Conservation (phyloP, 768 basidiomycete genomes). For the Lentinula detonsa region DNA sequence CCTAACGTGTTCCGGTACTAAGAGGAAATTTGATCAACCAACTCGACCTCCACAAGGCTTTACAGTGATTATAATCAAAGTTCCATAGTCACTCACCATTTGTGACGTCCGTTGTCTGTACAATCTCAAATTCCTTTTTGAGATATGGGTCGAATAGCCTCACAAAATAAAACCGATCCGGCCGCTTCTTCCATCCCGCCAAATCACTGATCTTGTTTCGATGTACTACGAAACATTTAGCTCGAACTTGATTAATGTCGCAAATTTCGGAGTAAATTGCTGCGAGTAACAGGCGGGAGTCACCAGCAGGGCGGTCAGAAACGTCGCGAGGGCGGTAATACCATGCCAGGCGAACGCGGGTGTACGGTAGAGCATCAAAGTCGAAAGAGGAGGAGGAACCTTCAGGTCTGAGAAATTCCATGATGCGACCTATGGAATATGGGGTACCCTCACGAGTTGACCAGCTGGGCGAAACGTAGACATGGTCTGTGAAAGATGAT, state of each 20-base stretch:
- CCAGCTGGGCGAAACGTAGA: slow-evolving; percentile 95
- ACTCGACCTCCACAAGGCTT: background rate
- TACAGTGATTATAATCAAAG: background rate
- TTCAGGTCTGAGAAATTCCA: slow-evolving; percentile 89
- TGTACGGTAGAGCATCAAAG: slow-evolving; percentile 62
- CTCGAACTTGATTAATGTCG: slow-evolving; percentile 90
- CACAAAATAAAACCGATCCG: slow-evolving; percentile 95
- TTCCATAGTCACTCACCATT: slow-evolving; percentile 62
- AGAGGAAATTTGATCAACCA: slow-evolving; percentile 10
- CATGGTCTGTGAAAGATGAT: slow-evolving; percentile 67
- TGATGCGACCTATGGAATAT: slow-evolving; percentile 92
- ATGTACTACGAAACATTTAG: slow-evolving; percentile 91
- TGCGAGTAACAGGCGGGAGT: slow-evolving; percentile 87
- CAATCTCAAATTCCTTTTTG: slow-evolving; percentile 96
- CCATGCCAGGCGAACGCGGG: slow-evolving; percentile 88
- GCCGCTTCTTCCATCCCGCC: slow-evolving; percentile 87
- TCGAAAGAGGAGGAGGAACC: slow-evolving; percentile 52
- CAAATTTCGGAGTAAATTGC: slow-evolving; percentile 96
- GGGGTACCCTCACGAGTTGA: slow-evolving; percentile 89
- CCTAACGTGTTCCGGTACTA: slow-evolving; percentile 80
- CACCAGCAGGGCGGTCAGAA: slow-evolving; percentile 83
- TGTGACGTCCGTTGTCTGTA: slow-evolving; percentile 77
- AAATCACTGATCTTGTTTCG: slow-evolving; percentile 93
- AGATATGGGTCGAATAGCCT: slow-evolving; percentile 96
- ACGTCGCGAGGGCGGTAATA: slow-evolving; percentile 98